These are phyloP conservation scores for Lotmaria passim DNA, from an alignment of 208 protist genomes.

Conservation along the genomic window DNA sequence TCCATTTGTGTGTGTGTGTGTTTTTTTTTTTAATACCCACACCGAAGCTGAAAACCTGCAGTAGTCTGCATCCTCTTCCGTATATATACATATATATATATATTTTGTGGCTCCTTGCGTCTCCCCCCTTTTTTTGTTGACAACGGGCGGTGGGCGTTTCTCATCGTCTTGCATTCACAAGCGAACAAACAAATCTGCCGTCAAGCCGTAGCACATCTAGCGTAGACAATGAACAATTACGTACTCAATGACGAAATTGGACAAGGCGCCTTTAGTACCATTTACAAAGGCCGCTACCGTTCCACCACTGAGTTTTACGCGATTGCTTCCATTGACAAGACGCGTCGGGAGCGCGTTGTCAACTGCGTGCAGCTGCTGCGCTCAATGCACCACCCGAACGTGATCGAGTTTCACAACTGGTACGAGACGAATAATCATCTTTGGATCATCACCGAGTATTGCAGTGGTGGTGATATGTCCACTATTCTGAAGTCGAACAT, in stretches of 20 bases:
- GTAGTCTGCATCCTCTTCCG: no score
- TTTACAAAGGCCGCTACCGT: slow-evolving; percentile 94
- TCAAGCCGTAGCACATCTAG: no score
- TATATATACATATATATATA: no score
- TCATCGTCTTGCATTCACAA: slow-evolving; percentile 3
- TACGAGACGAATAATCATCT: slow-evolving; percentile 97
- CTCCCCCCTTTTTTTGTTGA: slow-evolving; percentile 16
- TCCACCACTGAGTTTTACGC: slow-evolving; percentile 94
- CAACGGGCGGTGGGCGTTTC: no score
- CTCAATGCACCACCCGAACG: slow-evolving; percentile 74
- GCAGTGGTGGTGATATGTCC: slow-evolving; percentile 90
- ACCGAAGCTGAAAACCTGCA: no score
- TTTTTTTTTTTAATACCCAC: no score
- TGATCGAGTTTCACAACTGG: slow-evolving; percentile 95
- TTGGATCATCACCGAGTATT: slow-evolving; percentile 96
- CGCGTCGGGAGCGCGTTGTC: slow-evolving; percentile 79
- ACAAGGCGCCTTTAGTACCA: slow-evolving; percentile 78
- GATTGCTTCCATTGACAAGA: slow-evolving; percentile 95
- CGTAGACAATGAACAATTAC: slow-evolving; percentile 94
- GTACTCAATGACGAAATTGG: slow-evolving; percentile 95
- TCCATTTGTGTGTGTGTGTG: not conserved
- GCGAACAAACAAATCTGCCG: not conserved
- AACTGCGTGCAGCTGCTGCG: slow-evolving; percentile 89
- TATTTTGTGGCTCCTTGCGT: slow-evolving; percentile 12
- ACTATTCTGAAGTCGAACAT: slow-evolving; percentile 75